Percentiles rank a stretch among this genome's conserved stretches.
phyloP scores from a whole-genome alignment of 495 filamentous ascomycete genomes.

The Aspergillus cavernicola region DNA sequence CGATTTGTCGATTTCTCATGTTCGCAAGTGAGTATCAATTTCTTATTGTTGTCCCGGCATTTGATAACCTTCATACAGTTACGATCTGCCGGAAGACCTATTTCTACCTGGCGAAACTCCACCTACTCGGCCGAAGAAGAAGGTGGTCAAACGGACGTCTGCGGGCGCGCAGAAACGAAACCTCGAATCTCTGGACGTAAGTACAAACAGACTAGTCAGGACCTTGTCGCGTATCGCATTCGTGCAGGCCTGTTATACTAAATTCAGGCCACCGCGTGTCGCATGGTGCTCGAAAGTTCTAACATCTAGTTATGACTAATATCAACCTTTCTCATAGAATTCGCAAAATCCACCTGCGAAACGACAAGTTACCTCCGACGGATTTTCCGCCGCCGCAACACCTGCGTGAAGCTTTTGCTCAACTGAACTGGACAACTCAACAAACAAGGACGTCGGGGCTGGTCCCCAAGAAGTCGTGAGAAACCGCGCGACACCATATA shows the following conservation, averaged over 20 bases:
- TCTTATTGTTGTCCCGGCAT: background rate
- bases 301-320: constrained; percentile 35
- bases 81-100: constrained; percentile 82
- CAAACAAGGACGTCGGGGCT: constrained; percentile 27
- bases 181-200: constrained; percentile 47
- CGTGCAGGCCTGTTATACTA: constrained; percentile 3
- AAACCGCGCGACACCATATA: constrained; percentile 7
- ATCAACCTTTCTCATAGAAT: constrained; percentile 28
- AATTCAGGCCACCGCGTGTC: constrained; percentile 22
- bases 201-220: constrained; percentile 29
- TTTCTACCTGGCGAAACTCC: constrained; percentile 77
- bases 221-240: constrained; percentile 12
- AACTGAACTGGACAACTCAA: background rate
- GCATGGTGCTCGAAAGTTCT: constrained; percentile 18
- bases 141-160: constrained; percentile 46
- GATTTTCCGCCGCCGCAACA: constrained; percentile 26
- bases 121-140: constrained; percentile 62
- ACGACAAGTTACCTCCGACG: constrained; percentile 37
- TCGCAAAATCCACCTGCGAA: constrained; percentile 34
- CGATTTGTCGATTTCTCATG: constrained; percentile 67
- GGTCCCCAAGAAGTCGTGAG: constrained; percentile 28
- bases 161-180: constrained; percentile 37
- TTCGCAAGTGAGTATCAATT: constrained; percentile 62
- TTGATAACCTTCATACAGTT: constrained; percentile 47
- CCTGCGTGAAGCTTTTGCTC: constrained; percentile 29